Evolutionary conservation across 768 basidiomycete genomes (phyloP), one percentile per base, ranked within the genome.

Genomic region (Rhodotorula diobovata): DNA sequence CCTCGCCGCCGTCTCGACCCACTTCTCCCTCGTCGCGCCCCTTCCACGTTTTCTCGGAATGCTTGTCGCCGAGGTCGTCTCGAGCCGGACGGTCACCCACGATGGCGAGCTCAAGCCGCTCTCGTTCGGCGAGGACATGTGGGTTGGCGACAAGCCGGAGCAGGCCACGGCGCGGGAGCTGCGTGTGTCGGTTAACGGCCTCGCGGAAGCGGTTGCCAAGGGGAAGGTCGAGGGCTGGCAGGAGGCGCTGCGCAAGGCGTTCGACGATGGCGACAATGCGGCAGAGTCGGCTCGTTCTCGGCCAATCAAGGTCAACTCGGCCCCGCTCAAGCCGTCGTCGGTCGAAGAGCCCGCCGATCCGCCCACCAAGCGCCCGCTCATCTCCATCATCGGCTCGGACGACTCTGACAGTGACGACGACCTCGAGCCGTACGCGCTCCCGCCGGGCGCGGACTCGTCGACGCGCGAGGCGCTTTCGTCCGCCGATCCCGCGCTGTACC

Each of bases 31-130:
- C 80, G 81, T 87, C 12, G 91, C 95, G 63, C 81, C 83, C 2
- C 83, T 87, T 8, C 85, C 96, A 30, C 88, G 95, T 8, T 85
- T 88, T 35, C 90, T 92, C 75, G 96, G 96, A 7, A 95, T 99
- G 93, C 84, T 97, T 45, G 87, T 86, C 1, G 95, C 90, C 1
- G 95, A 99, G 80, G 82, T 89, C 34, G 66, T 82, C 16, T 80
- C 79, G 41, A 65, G 76, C 41, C 62, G 77, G 46, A 81, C 81
- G 3, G 67, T 81, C 45, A 41, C 55, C 37, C 74, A 57, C 69
- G 77, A 35, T 6, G 34, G 58, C 28, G 84, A 89, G 16, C 85
- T 87, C 12, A 89, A 89, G 78, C 84, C 84, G 59, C 83, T 97
- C 32, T 83, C 86, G 67, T 97, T 99, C 74, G 88, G 85, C 0